Percentiles rank a stretch among this genome's conserved stretches.
Conservation (phyloP, 768 basidiomycete species). For the Coprinopsis marcescibilis region DNA sequence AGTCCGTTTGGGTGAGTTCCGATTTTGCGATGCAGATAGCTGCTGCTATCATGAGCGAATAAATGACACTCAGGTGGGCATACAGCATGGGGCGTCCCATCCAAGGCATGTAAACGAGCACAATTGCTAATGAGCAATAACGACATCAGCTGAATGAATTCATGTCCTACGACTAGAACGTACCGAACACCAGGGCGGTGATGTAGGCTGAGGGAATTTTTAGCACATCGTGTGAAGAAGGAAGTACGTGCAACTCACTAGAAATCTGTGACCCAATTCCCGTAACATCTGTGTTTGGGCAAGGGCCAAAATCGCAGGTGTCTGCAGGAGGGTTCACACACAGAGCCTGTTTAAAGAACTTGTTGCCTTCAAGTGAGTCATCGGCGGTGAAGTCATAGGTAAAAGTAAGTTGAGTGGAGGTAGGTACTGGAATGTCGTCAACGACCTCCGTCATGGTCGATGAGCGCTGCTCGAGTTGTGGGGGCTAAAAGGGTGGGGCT, state of each 20-base stretch:
- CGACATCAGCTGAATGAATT: too few species aligned
- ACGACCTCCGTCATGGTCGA: too few species aligned
- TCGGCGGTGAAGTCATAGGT: too few species aligned
- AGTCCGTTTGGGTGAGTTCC: constrained; percentile 16
- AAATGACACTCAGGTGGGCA: constrained; percentile 14
- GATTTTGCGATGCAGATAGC: constrained; percentile 3
- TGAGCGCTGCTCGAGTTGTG: too few species aligned
- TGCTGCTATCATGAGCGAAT: constrained; percentile 12
- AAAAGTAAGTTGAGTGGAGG: too few species aligned
- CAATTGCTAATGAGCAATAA: too few species aligned
- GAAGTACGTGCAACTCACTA: constrained; percentile 7
- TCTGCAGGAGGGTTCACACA: constrained; percentile 14
- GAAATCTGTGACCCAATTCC: constrained; percentile 18
- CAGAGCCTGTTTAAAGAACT: constrained; percentile 10
- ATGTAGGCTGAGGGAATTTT: constrained; percentile 3
- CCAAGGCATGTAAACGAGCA: constrained; percentile 11
- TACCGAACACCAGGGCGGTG: constrained; percentile 8
- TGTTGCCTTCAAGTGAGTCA: too few species aligned
- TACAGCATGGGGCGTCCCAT: constrained; percentile 12
- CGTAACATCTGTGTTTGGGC: constrained; percentile 19
- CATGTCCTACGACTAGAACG: too few species aligned
- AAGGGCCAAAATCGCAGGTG: constrained; percentile 15
- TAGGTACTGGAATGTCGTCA: too few species aligned
- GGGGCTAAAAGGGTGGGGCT: too few species aligned
- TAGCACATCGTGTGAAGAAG: background rate